Evolutionary conservation across 345 rosid species (phyloP).

Genomic region (Euclidium syriacum): DNA sequence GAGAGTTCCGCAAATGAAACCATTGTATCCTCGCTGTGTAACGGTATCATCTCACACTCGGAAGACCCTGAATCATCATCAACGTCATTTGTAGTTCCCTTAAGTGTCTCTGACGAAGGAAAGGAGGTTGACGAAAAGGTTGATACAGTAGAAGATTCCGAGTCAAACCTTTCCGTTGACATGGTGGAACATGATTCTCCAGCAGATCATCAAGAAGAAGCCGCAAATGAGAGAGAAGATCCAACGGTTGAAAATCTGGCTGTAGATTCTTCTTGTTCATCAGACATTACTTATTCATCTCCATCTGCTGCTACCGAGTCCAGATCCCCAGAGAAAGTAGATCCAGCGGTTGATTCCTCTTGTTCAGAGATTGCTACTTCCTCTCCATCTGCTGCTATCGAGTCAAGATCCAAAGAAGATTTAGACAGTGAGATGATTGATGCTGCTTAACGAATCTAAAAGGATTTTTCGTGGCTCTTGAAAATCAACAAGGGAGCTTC

Average conservation of each 20-base stretch:
- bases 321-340: conserved; percentile 5
- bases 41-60: conserved; percentile 22
- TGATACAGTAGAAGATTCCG: conserved; percentile 23
- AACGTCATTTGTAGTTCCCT: background rate
- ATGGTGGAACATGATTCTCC: conserved; percentile 10
- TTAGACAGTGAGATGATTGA: conserved; percentile 6
- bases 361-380: background rate
- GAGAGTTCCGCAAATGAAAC: conserved; percentile 17
- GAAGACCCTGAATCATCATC: conserved; percentile 25
- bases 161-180: conserved; percentile 14
- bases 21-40: conserved; percentile 10
- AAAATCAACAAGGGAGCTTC: conserved; percentile 15
- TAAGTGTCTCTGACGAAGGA: background rate
- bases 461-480: conserved; percentile 21
- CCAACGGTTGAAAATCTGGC: background rate
- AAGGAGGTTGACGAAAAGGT: conserved; percentile 5
- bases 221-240: conserved; percentile 4
- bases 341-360: conserved; percentile 1
- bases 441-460: conserved; percentile 9
- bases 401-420: conserved; percentile 2
- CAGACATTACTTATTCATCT: background rate
- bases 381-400: conserved; percentile 8
- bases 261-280: background rate
- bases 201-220: conserved; percentile 10
- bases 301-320: background rate